Base-by-base conservation (phyloP, 2,329 filamentous ascomycete genomes). In the Didymella arachidicola region DNA sequence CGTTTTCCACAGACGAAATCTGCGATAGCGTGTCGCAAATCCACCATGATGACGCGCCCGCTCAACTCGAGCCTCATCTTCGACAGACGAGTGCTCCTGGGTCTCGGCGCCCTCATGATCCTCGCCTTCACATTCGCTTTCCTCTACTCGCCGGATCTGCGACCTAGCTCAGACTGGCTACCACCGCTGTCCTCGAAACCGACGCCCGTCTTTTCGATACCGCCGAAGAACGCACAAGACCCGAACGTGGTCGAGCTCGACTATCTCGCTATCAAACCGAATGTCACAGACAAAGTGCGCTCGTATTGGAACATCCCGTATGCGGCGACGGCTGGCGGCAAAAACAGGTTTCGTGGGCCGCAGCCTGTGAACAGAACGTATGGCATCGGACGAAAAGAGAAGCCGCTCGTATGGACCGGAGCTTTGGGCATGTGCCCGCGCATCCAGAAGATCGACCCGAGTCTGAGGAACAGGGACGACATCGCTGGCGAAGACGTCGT, bases 231-330 rank as follows among this genome's bases (percentile, higher is more conserved):
- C 45, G 46, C 62, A 5, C 48, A 67, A 38, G 69, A 73, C 22
- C 66, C 72, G 25, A 64, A 73, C 25, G 64, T 72, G 41, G 64
- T 74, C 43, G 61, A 70, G 36, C 67, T 74, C 29, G 72, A 74
- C 57, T 74, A 74, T 57, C 62, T 74, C 12, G 61, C 67, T 8
- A 67, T 73, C 53, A 67, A 67, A 30, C 69, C 72, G 6, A 67
- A 69, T 42, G 68, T 68, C 44, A 62, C 65, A n/a, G 70, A 72
- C 26, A 64, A 67, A 25, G 65, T 73, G 2, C 63, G 68, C 41
- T 66, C 59, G 22, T 74, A 71, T 45, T 74, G 72, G 72, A 74
- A 74, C 52, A 73, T 74, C 14, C 72, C 72, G 0, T 74, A 73
- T 55, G 72, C 72, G 4, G 70, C 72, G 45, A 66, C 63, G 14